Evolutionary conservation across 371 early-diverging fungal genomes (phyloP).

Genomic region (Mucor lusitanicus): DNA sequence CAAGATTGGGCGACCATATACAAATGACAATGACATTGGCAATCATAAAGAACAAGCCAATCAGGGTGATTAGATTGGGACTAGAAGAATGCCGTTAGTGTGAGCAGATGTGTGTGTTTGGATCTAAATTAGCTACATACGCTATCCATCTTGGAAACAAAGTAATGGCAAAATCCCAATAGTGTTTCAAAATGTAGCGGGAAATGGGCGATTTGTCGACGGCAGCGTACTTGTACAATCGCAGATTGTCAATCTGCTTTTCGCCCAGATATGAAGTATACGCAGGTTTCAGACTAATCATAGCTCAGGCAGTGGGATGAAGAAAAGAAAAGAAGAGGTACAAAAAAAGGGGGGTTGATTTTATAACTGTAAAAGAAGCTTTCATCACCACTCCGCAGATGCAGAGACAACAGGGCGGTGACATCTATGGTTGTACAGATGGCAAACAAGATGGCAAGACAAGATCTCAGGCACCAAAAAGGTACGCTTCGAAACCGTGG

Average conservation of each 20-base stretch:
- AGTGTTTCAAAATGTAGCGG: constrained; percentile 81
- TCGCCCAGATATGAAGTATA: constrained; percentile 34
- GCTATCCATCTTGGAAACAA: constrained; percentile 93
- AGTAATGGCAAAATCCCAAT: constrained; percentile 89
- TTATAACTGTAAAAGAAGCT: neutral
- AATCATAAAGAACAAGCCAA: constrained; percentile 89
- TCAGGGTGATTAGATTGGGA: constrained; percentile 97
- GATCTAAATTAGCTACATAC: constrained; percentile 51
- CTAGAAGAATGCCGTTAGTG: constrained; percentile 43
- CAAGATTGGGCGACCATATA: constrained; percentile 75
- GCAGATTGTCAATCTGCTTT: constrained; percentile 72
- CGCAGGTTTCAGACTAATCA: constrained; percentile 6
- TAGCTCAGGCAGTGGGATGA: neutral
- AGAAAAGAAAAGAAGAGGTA: constrained; percentile 2
- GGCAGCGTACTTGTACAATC: constrained; percentile 81
- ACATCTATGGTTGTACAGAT: neutral
- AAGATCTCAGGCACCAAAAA: neutral
- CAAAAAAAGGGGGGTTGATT: neutral
- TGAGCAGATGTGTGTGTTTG: neutral
- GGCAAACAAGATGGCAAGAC: neutral
- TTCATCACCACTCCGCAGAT: neutral
- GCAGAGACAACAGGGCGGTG: neutral
- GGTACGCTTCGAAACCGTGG: neutral
- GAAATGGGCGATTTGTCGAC: constrained; percentile 87
- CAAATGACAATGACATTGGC: constrained; percentile 75